Conservation (phyloP, 305 asterid genomes). For the Fraxinus sp. region DNA sequence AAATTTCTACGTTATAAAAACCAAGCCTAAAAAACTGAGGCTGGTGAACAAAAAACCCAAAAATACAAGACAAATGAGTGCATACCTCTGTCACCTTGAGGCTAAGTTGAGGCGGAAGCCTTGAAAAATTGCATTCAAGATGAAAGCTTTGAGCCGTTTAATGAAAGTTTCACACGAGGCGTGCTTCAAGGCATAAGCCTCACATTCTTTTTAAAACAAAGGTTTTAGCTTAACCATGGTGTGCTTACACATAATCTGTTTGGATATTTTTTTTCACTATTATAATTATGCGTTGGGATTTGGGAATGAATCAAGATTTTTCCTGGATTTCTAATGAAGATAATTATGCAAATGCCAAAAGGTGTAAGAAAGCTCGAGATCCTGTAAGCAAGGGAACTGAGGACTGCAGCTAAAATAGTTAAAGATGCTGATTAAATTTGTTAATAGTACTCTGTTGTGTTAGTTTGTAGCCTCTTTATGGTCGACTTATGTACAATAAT, state of each 20-base stretch:
- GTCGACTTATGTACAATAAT: not conserved
- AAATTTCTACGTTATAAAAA: not conserved
- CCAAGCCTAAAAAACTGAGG: not conserved
- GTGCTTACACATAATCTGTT: not conserved
- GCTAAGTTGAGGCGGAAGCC: not conserved
- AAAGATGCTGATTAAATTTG: not conserved
- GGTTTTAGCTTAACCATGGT: not conserved
- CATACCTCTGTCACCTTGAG: not conserved
- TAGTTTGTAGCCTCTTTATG: not conserved
- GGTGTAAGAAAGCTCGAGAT: not conserved
- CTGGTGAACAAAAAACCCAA: not conserved
- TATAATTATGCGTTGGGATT: not conserved
- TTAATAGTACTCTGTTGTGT: not conserved
- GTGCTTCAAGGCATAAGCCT: not conserved
- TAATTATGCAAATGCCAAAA: not conserved
- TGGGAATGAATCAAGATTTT: not conserved
- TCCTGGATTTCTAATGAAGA: not conserved
- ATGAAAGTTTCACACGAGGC: not conserved
- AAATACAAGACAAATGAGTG: not conserved
- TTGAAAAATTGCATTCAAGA: not conserved
- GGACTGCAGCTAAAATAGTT: not conserved
- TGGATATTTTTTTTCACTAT: not conserved
- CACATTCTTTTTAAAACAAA: not conserved
- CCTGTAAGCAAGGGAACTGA: not conserved
- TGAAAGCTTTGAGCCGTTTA: not conserved